Base-by-base conservation (phyloP, 164 flowering plant species). In the Sedum album region DNA sequence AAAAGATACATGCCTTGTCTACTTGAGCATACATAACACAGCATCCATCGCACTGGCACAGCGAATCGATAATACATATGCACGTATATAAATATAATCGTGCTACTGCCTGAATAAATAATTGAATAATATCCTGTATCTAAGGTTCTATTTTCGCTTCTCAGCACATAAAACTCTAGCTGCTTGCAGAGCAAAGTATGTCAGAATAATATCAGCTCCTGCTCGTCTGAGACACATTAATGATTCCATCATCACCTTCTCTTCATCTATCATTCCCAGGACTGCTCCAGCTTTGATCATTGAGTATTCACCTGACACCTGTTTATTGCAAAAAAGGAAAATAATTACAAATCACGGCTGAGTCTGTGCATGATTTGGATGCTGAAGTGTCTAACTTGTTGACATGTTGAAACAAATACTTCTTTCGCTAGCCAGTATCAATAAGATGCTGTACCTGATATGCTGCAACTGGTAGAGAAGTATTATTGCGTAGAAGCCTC, bases 271-370 rank as follows among this genome's bases (percentile, higher is more conserved):
- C 97, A 90, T 91, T 73, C 88, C 88, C 17, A 85, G 85, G 69
- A 74, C 96, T 4, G 86, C 96, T 25, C 86, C 96, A 26, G 94
- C 97, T 75, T 95, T 95, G 66, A 95, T 95, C 96, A 88, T 95
- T 0, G 99, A 87, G 79, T 94, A 91, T 74, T 91, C 99, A 57
- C 97, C 97, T 6, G 93, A 91, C 60, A 94, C 99, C 96, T 93
- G 77, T 20, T 36, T 0, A 21, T 6, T n/a, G 30, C 33, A 57
- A 20, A 13, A 44, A 11, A 44, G 38, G 7, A 17, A 44, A 17
- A 44, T 17, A 15, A 18, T 1, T 44, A n/a, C 48, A 17, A 17
- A 14, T 15, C 1, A n/a, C n/a, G n/a, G n/a, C n/a, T n/a, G n/a
- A n/a, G n/a, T n/a, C n/a, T n/a, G n/a, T n/a, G n/a, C n/a, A n/a